Evolutionary conservation across 2,329 filamentous ascomycete genomes (phyloP).

Genomic region (Fragosphaeria purpurea): DNA sequence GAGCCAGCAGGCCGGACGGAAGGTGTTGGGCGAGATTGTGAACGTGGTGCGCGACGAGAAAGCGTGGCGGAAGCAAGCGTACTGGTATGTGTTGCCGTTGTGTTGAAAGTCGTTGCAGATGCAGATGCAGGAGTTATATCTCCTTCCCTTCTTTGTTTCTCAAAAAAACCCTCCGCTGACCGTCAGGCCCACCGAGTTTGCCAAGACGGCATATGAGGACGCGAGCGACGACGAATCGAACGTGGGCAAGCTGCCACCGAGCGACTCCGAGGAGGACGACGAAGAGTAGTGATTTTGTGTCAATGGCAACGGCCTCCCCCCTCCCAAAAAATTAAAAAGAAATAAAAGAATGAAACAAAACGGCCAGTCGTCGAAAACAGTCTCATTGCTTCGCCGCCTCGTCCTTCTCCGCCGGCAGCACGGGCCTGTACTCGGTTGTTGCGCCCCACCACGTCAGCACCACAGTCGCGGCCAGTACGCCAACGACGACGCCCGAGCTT

Average conservation of each 20-base stretch:
- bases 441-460: slow-evolving; percentile 51
- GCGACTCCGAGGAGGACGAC: slow-evolving; percentile 63
- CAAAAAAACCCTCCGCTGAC: no score
- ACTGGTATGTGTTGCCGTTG: slow-evolving; percentile 52
- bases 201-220: slow-evolving; percentile 43
- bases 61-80: slow-evolving; percentile 77
- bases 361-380: no score
- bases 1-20: slow-evolving; percentile 59
- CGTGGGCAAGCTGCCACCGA: slow-evolving; percentile 76
- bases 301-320: no score
- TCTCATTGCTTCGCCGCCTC: background rate
- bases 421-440: slow-evolving; percentile 27
- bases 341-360: background rate
- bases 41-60: slow-evolving; percentile 91
- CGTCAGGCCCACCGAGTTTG: slow-evolving; percentile 60
- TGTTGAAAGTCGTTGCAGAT: no score
- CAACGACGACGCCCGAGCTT: slow-evolving; percentile 56
- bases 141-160: no score
- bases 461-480: slow-evolving; percentile 57
- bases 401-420: slow-evolving; percentile 11
- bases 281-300: background rate
- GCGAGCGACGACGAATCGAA: slow-evolving; percentile 66
- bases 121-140: no score
- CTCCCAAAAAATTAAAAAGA: background rate
- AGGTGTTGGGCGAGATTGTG: slow-evolving; percentile 78